A percentile compares a stretch with the other conserved stretches of the same genome.
These are phyloP conservation scores for Penicillium vulpinum DNA, from an alignment of 2,329 filamentous ascomycete genomes.

Conservation along the genomic window DNA sequence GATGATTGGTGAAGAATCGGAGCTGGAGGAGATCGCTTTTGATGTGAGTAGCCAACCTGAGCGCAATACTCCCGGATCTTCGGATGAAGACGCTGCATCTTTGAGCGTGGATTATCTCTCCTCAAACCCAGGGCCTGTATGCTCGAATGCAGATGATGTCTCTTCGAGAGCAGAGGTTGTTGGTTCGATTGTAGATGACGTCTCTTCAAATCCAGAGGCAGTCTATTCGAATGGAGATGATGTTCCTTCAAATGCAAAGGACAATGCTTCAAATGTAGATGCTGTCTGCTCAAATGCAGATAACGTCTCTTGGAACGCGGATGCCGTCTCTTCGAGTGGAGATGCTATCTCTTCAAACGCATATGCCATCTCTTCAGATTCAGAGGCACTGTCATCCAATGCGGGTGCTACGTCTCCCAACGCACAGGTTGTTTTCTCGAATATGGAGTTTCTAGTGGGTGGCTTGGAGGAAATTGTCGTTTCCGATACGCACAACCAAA, in stretches of 20 bases:
- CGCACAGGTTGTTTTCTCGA: too few species aligned
- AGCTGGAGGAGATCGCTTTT: conserved; percentile 21
- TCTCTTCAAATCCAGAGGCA: background rate
- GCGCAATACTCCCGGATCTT: background rate
- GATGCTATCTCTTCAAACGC: background rate
- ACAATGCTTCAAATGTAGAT: background rate
- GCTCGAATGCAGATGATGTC: background rate
- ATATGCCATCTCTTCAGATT: background rate
- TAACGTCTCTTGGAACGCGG: background rate
- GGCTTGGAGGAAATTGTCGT: background rate
- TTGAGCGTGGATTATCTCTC: background rate
- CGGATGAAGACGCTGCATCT: background rate
- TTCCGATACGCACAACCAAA: background rate
- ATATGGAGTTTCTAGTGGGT: background rate
- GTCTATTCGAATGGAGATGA: background rate
- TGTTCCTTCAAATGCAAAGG: background rate
- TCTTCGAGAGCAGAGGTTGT: background rate
- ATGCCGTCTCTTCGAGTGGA: background rate
- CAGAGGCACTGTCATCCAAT: background rate
- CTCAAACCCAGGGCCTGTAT: background rate
- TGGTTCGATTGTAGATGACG: background rate
- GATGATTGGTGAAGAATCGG: background rate
- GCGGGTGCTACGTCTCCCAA: background rate
- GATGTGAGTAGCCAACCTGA: conserved; percentile 13
- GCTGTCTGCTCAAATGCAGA: background rate